Evolutionary conservation across 345 rosid genomes (phyloP).

Genomic region (Isatis tinctoria): DNA sequence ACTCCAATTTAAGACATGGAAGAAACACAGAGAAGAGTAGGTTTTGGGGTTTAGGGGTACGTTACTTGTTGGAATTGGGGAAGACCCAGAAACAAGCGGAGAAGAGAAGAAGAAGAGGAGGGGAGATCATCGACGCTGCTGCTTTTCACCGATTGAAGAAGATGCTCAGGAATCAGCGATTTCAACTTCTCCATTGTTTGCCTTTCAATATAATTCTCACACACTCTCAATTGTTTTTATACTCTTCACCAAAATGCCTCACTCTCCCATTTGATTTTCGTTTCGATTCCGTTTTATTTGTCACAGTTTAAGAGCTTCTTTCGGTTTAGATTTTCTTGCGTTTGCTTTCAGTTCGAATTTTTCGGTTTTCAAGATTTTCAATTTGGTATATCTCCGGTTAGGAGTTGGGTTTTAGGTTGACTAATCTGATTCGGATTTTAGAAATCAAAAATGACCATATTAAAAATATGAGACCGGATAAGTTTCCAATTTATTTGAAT

Average conservation of each 20-base stretch:
- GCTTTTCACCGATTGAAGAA: slow-evolving; percentile 38
- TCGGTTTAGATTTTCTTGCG: not conserved
- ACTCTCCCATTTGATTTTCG: too few species aligned
- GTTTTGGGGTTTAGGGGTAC: not conserved
- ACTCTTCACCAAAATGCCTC: not conserved
- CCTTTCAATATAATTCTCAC: not conserved
- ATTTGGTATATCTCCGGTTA: not conserved
- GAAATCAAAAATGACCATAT: too few species aligned
- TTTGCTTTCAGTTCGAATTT: not conserved
- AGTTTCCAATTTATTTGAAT: not conserved
- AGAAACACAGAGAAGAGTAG: not conserved
- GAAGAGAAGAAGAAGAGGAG: slow-evolving; percentile 47
- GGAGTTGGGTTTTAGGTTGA: not conserved
- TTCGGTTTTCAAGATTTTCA: not conserved
- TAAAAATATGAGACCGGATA: not conserved
- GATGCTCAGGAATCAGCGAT: slow-evolving; percentile 45
- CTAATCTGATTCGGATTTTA: not conserved
- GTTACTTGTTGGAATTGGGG: slow-evolving; percentile 55
- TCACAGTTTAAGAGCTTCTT: not conserved
- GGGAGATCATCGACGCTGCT: slow-evolving; percentile 48
- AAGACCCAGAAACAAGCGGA: slow-evolving; percentile 42
- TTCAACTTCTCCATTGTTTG: slow-evolving; percentile 39
- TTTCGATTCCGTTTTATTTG: too few species aligned
- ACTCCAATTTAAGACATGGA: not conserved
- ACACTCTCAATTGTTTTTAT: not conserved